Conservation (phyloP, 139 green algal genomes). For the Prasinococcaceae sp. region DNA sequence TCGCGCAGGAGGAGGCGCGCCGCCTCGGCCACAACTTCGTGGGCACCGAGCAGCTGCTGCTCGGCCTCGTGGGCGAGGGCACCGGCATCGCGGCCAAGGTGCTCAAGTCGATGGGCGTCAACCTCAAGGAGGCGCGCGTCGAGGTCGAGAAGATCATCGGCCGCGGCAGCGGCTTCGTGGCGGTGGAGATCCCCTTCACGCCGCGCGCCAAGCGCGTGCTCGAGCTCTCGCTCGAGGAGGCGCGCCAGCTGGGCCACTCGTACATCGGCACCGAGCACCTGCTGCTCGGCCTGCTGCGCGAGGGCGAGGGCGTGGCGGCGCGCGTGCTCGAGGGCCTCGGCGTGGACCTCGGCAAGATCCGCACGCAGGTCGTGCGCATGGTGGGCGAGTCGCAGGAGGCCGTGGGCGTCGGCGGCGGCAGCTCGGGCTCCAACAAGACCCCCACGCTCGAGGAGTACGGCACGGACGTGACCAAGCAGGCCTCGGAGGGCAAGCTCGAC, state of each 20-base stretch:
- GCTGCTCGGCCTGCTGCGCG: conserved; percentile 86
- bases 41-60: conserved; percentile 96
- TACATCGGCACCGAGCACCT: conserved; percentile 99
- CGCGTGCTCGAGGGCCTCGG: conserved; percentile 93
- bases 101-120: conserved; percentile 96
- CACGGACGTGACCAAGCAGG: conserved; percentile 92
- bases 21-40: conserved; percentile 97
- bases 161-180: conserved; percentile 89
- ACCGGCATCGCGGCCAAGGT: conserved; percentile 99
- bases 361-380: conserved; percentile 97
- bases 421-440: conserved; percentile 79
- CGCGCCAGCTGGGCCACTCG: conserved; percentile 94
- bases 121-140: conserved; percentile 90
- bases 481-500: conserved; percentile 89
- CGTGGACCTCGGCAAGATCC: conserved; percentile 88
- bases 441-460: conserved; percentile 97
- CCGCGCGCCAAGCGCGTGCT: conserved; percentile 95
- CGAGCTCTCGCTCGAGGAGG: conserved; percentile 96
- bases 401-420: conserved; percentile 59
- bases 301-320: conserved; percentile 94
- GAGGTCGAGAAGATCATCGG: conserved; percentile 99
- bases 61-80: conserved; percentile 94
- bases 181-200: conserved; percentile 98
- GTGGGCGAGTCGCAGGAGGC: conserved; percentile 94
- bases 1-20: conserved; percentile 93